phyloP scores from a whole-genome alignment of 208 protist species.

The Phytomonas sp. region DNA sequence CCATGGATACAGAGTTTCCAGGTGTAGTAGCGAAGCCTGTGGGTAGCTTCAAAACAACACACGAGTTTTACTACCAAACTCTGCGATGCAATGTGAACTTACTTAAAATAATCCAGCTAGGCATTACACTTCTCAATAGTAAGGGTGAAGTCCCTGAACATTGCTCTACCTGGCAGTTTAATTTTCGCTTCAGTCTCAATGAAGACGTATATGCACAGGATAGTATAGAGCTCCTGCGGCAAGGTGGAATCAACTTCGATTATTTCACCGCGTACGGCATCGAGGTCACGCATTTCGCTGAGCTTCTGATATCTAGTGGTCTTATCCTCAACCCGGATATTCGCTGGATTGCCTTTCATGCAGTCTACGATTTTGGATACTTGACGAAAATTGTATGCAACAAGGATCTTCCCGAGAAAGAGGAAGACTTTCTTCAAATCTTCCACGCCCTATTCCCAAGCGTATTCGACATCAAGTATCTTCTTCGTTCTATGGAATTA shows the following conservation, averaged over 20 bases:
- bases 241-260: constrained; percentile 97
- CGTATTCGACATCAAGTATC: constrained; percentile 98
- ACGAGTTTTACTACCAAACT: constrained; percentile 96
- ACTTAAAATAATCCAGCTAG: constrained; percentile 98
- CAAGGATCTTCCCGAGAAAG: constrained; percentile 92
- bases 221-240: constrained; percentile 94
- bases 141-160: constrained; percentile 93
- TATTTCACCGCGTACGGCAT: constrained; percentile 93
- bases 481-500: constrained; percentile 92
- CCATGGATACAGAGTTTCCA: constrained; percentile 99
- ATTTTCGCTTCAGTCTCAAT: constrained; percentile 97
- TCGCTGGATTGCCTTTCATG: constrained; percentile 98
- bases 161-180: constrained; percentile 98
- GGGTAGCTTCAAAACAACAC: constrained; percentile 90
- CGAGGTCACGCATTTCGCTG: constrained; percentile 94
- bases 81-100: constrained; percentile 98
- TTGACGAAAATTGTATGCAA: constrained; percentile 94
- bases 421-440: constrained; percentile 96
- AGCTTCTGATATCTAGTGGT: constrained; percentile 95
- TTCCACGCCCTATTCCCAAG: constrained; percentile 95
- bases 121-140: constrained; percentile 96
- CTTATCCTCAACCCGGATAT: constrained; percentile 94
- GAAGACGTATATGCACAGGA: constrained; percentile 97
- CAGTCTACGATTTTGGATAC: constrained; percentile 99
- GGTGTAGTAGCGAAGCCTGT: constrained; percentile 96